Evolutionary conservation across 2,329 filamentous ascomycete species (phyloP).

Genomic region (Aureobasidium sp.): DNA sequence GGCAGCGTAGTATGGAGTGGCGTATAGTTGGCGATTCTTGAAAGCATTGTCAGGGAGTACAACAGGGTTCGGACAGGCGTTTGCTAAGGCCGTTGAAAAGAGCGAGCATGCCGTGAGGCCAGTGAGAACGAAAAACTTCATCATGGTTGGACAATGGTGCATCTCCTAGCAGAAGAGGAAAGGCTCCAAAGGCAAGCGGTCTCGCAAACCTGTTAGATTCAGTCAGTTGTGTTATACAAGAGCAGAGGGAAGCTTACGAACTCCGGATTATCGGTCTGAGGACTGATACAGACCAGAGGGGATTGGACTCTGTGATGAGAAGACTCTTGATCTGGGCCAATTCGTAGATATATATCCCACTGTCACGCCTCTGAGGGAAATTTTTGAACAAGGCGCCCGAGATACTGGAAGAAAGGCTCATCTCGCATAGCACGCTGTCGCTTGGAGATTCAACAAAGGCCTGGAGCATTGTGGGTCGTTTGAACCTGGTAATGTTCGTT

Average conservation of each 20-base stretch:
- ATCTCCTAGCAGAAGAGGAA: background rate
- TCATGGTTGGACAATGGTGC: background rate
- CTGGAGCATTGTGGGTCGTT: constrained; percentile 2
- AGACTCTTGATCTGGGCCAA: background rate
- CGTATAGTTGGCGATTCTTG: constrained; percentile 3
- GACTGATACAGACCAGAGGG: background rate
- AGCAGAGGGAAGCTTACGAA: background rate
- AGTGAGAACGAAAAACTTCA: background rate
- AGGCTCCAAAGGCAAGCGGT: background rate
- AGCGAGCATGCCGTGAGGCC: background rate
- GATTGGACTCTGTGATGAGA: background rate
- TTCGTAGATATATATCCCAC: background rate
- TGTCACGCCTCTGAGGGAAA: background rate
- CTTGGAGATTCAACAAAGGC: background rate
- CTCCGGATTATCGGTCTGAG: background rate
- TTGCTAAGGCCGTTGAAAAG: background rate
- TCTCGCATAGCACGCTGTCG: too few relatives aligned
- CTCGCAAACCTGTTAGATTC: background rate
- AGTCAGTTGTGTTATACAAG: background rate
- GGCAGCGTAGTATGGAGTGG: constrained; percentile 6
- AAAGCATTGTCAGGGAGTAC: constrained; percentile 4
- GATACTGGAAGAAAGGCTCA: too few relatives aligned
- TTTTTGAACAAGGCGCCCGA: background rate
- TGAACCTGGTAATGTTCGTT: background rate
- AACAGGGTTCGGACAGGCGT: constrained; percentile 8